These are phyloP conservation scores for Corymbia calophylla DNA, from an alignment of 441 rosid species.

Conservation along the genomic window DNA sequence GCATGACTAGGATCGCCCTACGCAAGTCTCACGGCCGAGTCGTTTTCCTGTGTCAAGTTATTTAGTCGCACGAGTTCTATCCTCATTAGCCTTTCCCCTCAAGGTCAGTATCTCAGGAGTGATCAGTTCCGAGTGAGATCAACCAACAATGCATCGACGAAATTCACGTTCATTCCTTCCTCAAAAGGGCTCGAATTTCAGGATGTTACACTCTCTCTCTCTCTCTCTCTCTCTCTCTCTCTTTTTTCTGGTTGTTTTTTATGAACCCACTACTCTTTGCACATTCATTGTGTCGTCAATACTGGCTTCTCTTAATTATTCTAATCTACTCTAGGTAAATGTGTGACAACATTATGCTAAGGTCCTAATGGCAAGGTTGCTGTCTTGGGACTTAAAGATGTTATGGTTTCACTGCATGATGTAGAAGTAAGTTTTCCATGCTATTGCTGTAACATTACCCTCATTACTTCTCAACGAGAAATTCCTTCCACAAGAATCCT, in stretches of 20 bases:
- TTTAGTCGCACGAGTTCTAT: too few species aligned
- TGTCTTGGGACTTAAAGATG: slow-evolving; percentile 80
- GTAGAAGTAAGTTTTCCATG: slow-evolving; percentile 54
- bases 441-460: neutral
- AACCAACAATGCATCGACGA: too few species aligned
- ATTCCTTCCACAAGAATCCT: neutral
- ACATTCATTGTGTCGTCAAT: neutral
- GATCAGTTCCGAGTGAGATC: too few species aligned
- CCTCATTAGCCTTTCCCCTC: too few species aligned
- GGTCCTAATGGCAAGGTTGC: slow-evolving; percentile 89
- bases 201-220: neutral
- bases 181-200: too few species aligned
- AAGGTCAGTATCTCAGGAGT: too few species aligned
- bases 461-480: neutral
- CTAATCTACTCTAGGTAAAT: slow-evolving; percentile 38
- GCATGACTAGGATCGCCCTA: too few species aligned
- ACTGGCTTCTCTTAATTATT: neutral
- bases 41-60: too few species aligned
- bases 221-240: neutral
- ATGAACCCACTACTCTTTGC: neutral
- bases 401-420: slow-evolving; percentile 70
- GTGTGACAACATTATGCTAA: slow-evolving; percentile 77
- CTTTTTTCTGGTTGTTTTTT: neutral
- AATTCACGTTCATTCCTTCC: too few species aligned
- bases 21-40: too few species aligned